A percentile compares a stretch with the other conserved stretches of the same genome.
phyloP scores from a whole-genome alignment of 257 asterid genomes.

The Penstemon newberryi region DNA sequence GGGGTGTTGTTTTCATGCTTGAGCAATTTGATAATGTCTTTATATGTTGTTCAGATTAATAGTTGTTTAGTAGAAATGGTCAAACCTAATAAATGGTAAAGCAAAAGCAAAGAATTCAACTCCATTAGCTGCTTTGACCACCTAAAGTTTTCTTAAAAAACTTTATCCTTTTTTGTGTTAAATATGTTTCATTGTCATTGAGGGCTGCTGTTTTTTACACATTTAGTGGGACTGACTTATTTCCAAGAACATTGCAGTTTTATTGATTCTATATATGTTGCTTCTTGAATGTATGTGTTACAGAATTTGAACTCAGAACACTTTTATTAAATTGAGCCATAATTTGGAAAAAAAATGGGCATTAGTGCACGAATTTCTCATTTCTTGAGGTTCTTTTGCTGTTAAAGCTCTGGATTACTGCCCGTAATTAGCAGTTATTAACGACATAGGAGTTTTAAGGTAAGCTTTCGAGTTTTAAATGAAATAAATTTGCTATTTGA shows the following conservation, averaged over 20 bases:
- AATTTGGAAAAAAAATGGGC: not conserved
- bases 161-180: not conserved
- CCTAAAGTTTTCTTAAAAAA: slow-evolving; percentile 6
- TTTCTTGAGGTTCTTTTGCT: not conserved
- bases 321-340: not conserved
- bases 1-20: not conserved
- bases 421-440: not conserved
- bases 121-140: not conserved
- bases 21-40: slow-evolving; percentile 8
- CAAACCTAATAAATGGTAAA: not conserved
- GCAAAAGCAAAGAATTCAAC: not conserved
- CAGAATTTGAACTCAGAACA: not conserved
- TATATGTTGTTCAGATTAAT: slow-evolving; percentile 34
- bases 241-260: slow-evolving; percentile 29
- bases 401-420: slow-evolving; percentile 5
- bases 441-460: slow-evolving; percentile 18
- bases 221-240: slow-evolving; percentile 22
- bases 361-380: not conserved
- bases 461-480: slow-evolving; percentile 11
- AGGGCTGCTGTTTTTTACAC: slow-evolving; percentile 32
- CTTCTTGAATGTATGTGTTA: slow-evolving; percentile 11
- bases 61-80: slow-evolving; percentile 7
- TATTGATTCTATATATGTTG: slow-evolving; percentile 17
- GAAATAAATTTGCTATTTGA: not conserved
- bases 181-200: slow-evolving; percentile 12